Conservation (phyloP, 495 filamentous ascomycete species). For the Choiromyces venosus region DNA sequence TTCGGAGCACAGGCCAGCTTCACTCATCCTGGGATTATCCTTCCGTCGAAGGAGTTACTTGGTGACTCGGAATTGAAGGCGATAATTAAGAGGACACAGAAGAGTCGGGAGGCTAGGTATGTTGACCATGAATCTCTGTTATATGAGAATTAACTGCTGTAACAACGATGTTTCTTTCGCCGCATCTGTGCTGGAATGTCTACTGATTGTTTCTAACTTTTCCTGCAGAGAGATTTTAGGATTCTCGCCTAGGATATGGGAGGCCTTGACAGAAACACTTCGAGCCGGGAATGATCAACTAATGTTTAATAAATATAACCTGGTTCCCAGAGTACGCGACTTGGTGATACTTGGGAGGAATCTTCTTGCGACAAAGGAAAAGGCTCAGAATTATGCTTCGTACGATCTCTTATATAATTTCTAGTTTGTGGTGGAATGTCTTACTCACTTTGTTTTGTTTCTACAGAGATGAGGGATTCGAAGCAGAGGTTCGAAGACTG, state of each 20-base stretch:
- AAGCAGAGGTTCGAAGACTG: constrained; percentile 61
- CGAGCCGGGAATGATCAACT: constrained; percentile 52
- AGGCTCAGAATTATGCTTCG: constrained; percentile 64
- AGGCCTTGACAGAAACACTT: constrained; percentile 55
- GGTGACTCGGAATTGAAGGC: constrained; percentile 40
- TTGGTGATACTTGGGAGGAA: constrained; percentile 62
- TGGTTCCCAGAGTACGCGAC: constrained; percentile 54
- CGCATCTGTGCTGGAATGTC: background rate
- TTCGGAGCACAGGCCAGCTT: constrained; percentile 45
- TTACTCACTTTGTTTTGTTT: constrained; percentile 3
- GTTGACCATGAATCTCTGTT: background rate
- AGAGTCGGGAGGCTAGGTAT: constrained; percentile 42
- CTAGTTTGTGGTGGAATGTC: background rate
- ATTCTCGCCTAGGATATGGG: constrained; percentile 54
- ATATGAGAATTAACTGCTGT: background rate
- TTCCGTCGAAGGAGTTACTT: constrained; percentile 39
- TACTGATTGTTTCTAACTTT: background rate
- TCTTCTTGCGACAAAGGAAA: constrained; percentile 60
- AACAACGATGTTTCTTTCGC: background rate
- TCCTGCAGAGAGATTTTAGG: constrained; percentile 51
- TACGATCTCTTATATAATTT: constrained; percentile 11
- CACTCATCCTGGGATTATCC: constrained; percentile 43
- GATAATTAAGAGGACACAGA: constrained; percentile 41
- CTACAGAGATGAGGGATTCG: constrained; percentile 52
- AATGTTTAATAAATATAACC: constrained; percentile 45